Evolutionary conservation across 2,329 filamentous ascomycete species (phyloP), one percentile per base, ranked within the genome.

Genomic region (Venturia asperata): DNA sequence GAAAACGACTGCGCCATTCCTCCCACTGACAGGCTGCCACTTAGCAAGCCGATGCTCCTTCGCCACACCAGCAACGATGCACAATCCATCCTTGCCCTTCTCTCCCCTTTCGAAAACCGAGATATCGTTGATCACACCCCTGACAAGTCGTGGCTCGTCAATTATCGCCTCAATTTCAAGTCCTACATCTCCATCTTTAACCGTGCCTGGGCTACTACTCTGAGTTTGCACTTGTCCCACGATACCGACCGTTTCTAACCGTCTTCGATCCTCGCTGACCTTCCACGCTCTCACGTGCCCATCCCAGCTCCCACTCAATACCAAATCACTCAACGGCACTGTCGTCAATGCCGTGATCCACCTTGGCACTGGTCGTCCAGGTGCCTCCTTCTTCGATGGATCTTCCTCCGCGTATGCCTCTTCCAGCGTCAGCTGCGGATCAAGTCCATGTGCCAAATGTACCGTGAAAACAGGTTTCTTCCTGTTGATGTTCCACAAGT

Each of bases 261-360:
- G 86, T 74, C 85, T 85, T 78, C 92, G 94, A 74, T 97, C 93
- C 52, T 90, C 85, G 64, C 87, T 89, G 24, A 99, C 82, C 67
- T 83, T 86, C 94, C 94, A 99, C 5, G 88, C 88, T 62, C 93
- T 83, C 66, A 99, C 82, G 75, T 85, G 87, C 2, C 94, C 94
- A 73, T 96, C 94, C 92, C 93, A 99, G 76, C 91, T 96, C 41
- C 93, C 94, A 69, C 87, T 95, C 62, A 99, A 81, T 65, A 99
- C 85, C 62, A 96, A 80, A 72, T 99, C 92, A 5, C 91, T 93
- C 75, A 92, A 97, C 0, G 94, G 93, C 61, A 99, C 83, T 0
- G 91, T 89, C 61, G 87, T 82, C 55, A 99, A 80, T 6, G 93
- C 92, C 0, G 94, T 99, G 74, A 99, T 94, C 83, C 90, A 95